Evolutionary conservation across 2,329 filamentous ascomycete species (phyloP).

Genomic region (Balansia obtecta): DNA sequence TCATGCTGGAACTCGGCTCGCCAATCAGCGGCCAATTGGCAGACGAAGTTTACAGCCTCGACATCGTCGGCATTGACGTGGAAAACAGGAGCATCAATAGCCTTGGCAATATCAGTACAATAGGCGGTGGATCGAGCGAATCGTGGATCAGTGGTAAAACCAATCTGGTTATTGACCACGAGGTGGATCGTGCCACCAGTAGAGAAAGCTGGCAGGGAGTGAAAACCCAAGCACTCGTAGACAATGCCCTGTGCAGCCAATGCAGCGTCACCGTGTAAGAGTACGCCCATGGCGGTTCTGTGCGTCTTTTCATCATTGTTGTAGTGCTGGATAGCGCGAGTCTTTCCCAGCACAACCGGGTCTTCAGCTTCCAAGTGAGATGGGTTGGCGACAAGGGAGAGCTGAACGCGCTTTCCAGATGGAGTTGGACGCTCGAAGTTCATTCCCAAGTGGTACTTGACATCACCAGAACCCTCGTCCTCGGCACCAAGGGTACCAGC

Average conservation of each 20-base stretch:
- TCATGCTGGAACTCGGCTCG: constrained; percentile 97
- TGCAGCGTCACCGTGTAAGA: constrained; percentile 94
- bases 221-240: constrained; percentile 97
- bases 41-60: constrained; percentile 96
- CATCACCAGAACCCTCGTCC: constrained; percentile 94
- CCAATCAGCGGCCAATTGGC: constrained; percentile 94
- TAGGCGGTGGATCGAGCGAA: constrained; percentile 96
- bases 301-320: constrained; percentile 92
- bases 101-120: constrained; percentile 98
- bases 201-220: constrained; percentile 88
- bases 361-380: constrained; percentile 98
- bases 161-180: constrained; percentile 99
- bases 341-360: constrained; percentile 94
- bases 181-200: constrained; percentile 95
- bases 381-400: constrained; percentile 95
- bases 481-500: constrained; percentile 75
- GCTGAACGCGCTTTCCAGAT: constrained; percentile 97
- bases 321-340: constrained; percentile 95
- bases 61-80: constrained; percentile 98
- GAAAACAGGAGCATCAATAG: constrained; percentile 96
- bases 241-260: constrained; percentile 95
- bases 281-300: constrained; percentile 82
- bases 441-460: constrained; percentile 99
- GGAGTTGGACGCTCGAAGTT: constrained; percentile 98
- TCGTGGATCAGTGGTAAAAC: constrained; percentile 96